Conservation (phyloP, 176 grass and related monocot species). For the Poa annua region DNA sequence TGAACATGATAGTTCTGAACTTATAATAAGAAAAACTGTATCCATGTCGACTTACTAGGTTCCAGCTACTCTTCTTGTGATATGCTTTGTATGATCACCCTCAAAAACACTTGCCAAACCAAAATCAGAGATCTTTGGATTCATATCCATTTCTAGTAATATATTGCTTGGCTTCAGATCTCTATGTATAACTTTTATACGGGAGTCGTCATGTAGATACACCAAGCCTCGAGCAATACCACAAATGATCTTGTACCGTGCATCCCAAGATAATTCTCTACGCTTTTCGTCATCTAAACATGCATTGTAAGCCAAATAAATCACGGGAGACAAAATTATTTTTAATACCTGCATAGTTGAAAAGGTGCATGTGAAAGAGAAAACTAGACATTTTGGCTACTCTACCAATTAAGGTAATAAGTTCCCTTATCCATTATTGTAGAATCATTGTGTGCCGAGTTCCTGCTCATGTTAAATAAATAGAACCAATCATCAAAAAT, state of each 20-base stretch:
- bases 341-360: not conserved
- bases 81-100: constrained; percentile 47
- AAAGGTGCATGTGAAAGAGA: not conserved
- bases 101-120: constrained; percentile 70
- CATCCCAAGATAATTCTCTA: constrained; percentile 53
- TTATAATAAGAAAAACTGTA: not conserved
- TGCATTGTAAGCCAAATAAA: not conserved
- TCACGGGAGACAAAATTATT: not conserved
- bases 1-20: not conserved
- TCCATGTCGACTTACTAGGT: constrained; percentile 57
- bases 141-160: constrained; percentile 71
- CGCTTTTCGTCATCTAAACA: constrained; percentile 16
- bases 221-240: constrained; percentile 69
- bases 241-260: constrained; percentile 61
- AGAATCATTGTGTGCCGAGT: not conserved
- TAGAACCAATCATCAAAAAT: not conserved
- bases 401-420: not conserved
- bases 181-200: constrained; percentile 63
- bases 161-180: constrained; percentile 78
- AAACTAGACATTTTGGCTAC: not conserved
- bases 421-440: not conserved
- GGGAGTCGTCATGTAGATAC: constrained; percentile 69
- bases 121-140: constrained; percentile 71
- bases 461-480: not conserved
- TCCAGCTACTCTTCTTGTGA: constrained; percentile 75